Conservation (phyloP, 2,329 filamentous ascomycete species). For the Ophioceras dolichostomum region DNA sequence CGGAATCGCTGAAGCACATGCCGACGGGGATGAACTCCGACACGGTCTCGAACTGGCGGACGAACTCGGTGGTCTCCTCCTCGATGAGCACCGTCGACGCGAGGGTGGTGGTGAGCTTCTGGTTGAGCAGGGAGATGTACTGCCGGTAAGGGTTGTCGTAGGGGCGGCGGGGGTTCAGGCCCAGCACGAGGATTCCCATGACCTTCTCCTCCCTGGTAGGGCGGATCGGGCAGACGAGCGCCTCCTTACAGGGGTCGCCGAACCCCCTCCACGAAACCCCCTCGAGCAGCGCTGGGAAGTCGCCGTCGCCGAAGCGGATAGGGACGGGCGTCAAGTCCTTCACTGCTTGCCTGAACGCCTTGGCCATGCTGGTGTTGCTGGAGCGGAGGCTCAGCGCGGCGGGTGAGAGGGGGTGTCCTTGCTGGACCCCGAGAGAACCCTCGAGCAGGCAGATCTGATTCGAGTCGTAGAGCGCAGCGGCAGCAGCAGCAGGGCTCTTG, state of each 20-base stretch:
- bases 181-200: constrained; percentile 56
- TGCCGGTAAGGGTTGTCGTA: constrained; percentile 64
- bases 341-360: constrained; percentile 26
- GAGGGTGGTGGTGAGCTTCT: constrained; percentile 53
- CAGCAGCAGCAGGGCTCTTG: too few species aligned
- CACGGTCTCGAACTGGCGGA: constrained; percentile 56
- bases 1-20: constrained; percentile 56
- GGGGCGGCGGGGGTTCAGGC: constrained; percentile 57
- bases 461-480: constrained; percentile 14
- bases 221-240: constrained; percentile 58
- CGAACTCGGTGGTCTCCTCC: constrained; percentile 43
- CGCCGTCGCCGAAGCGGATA: constrained; percentile 31
- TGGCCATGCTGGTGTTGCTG: constrained; percentile 23
- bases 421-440: constrained; percentile 32
- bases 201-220: constrained; percentile 52
- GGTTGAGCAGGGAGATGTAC: constrained; percentile 43
- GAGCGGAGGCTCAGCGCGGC: constrained; percentile 21
- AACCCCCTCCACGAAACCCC: constrained; percentile 52
- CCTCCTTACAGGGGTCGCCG: constrained; percentile 49
- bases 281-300: constrained; percentile 46
- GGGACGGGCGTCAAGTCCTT: constrained; percentile 23
- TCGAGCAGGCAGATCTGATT: constrained; percentile 27
- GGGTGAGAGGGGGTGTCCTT: constrained; percentile 28
- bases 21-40: constrained; percentile 64
- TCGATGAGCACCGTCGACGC: constrained; percentile 60